A percentile compares a stretch with the other conserved stretches of the same genome.
phyloP scores from a whole-genome alignment of 371 early-diverging fungal species.

The Syncephalis fuscata region DNA sequence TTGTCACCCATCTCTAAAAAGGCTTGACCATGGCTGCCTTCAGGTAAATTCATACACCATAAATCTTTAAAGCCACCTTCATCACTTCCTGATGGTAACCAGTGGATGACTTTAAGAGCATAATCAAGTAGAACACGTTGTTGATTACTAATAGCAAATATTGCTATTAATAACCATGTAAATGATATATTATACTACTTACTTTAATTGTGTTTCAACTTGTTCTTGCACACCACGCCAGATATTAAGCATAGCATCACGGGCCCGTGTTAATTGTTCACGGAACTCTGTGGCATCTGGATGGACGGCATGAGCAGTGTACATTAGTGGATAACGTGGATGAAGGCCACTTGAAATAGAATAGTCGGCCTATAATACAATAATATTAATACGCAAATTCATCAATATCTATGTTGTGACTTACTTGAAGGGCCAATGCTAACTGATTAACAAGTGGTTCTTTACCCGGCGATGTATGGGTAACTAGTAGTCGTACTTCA shows the following conservation, averaged over 20 bases:
- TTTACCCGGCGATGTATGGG: conserved; percentile 43
- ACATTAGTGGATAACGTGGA: conserved; percentile 48
- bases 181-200: conserved; percentile 6
- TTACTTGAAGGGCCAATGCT: conserved; percentile 33
- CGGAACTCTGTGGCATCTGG: conserved; percentile 38
- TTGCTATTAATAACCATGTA: not conserved
- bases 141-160: conserved; percentile 18
- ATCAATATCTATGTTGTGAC: not conserved
- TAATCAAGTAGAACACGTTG: conserved; percentile 30
- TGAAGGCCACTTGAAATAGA: conserved; percentile 48
- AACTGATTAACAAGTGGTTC: conserved; percentile 44
- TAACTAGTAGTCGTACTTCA: conserved; percentile 37
- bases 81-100: conserved; percentile 25
- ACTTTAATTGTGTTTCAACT: conserved; percentile 38
- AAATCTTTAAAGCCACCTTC: conserved; percentile 43
- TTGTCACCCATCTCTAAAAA: conserved; percentile 33
- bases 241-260: conserved; percentile 31
- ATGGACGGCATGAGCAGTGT: conserved; percentile 45
- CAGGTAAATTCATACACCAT: conserved; percentile 52
- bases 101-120: conserved; percentile 33
- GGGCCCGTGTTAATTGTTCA: conserved; percentile 30
- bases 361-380: conserved; percentile 29
- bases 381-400: not conserved
- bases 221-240: conserved; percentile 39
- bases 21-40: conserved; percentile 35